Conservation (phyloP, 1,284 basidiomycete genomes). For the Tylopilus sp. region DNA sequence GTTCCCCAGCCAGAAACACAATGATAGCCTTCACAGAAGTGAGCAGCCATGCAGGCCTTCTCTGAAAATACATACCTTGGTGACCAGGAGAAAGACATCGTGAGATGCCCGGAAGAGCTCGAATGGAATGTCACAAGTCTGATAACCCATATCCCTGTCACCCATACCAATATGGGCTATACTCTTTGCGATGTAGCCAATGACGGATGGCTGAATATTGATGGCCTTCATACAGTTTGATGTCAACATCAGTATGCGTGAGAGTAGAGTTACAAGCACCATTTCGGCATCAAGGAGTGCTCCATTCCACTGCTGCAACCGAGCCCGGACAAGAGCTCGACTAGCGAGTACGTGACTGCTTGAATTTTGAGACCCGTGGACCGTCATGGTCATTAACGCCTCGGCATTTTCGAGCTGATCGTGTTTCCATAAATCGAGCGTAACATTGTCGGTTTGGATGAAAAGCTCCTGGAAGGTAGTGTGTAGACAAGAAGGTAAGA, state of each 20-base stretch:
- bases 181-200: constrained; percentile 1
- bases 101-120: not conserved
- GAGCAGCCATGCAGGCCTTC: too few species aligned
- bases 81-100: not conserved
- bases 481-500: too few species aligned
- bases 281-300: too few species aligned
- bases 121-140: not conserved
- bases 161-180: not conserved
- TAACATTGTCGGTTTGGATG: constrained; percentile 35
- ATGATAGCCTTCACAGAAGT: not conserved
- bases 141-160: not conserved
- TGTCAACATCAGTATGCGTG: not conserved
- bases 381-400: not conserved
- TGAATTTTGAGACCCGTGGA: not conserved
- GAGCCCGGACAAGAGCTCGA: not conserved
- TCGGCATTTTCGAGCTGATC: not conserved
- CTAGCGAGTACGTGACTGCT: not conserved
- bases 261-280: not conserved
- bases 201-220: not conserved
- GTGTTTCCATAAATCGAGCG: not conserved
- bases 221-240: not conserved
- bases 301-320: not conserved
- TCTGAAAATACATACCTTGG: not conserved
- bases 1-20: not conserved
- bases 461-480: too few species aligned